Percentiles rank a stretch among this genome's conserved stretches.
Conservation (phyloP, 1,139 yeast species). For the Eremothecium cymbalariae region DNA sequence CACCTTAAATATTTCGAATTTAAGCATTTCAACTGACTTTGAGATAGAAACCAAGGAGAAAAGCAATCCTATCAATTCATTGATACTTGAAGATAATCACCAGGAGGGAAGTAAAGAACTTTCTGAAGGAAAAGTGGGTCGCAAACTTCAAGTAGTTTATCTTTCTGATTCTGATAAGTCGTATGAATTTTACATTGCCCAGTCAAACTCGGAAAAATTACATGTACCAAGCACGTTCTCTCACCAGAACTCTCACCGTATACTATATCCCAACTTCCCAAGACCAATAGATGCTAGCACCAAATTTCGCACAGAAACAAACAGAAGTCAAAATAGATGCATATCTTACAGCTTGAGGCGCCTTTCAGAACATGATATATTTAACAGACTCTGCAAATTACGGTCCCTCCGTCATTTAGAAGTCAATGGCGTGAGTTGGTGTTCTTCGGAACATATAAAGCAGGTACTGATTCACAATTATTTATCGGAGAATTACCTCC, state of each 20-base stretch:
- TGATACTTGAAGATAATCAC: slow-evolving; percentile 19
- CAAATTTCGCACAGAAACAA: slow-evolving; percentile 15
- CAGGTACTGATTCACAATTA: too few relatives aligned
- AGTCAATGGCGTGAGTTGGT: neutral
- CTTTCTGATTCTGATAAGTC: slow-evolving; percentile 27
- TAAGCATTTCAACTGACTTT: slow-evolving; percentile 54
- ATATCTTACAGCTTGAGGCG: slow-evolving; percentile 5
- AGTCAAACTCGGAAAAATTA: neutral
- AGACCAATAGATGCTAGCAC: slow-evolving; percentile 21
- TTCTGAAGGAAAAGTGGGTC: slow-evolving; percentile 8
- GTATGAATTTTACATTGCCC: slow-evolving; percentile 18
- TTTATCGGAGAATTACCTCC: too few relatives aligned
- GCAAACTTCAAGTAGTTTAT: slow-evolving; percentile 19
- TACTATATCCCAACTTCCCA: slow-evolving; percentile 15
- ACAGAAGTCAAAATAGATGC: slow-evolving; percentile 6
- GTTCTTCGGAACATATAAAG: neutral
- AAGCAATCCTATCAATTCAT: slow-evolving; percentile 11
- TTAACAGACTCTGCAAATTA: slow-evolving; percentile 8
- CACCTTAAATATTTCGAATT: slow-evolving; percentile 44
- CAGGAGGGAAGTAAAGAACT: slow-evolving; percentile 1
- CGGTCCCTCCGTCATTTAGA: neutral
- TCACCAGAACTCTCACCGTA: neutral
- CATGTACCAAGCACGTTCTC: neutral
- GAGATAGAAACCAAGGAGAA: slow-evolving; percentile 33
- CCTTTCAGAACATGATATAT: slow-evolving; percentile 5